Evolutionary conservation across 1,284 basidiomycete species (phyloP).

Genomic region (Cutaneotrichosporon dermatis): DNA sequence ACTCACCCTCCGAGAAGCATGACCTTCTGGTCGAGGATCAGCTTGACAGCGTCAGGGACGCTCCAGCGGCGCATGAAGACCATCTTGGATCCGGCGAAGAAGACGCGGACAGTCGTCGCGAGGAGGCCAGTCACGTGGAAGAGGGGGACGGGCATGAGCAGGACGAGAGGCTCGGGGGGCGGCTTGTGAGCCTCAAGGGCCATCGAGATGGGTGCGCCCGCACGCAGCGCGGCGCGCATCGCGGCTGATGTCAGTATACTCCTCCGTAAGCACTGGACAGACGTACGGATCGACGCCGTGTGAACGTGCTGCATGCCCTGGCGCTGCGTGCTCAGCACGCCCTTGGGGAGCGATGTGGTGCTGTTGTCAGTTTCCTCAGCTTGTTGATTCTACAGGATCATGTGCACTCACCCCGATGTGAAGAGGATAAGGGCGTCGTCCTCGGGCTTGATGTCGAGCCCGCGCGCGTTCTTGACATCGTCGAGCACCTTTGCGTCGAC

Average conservation of each 20-base stretch:
- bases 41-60: constrained; percentile 27
- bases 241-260: not conserved
- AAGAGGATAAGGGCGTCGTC: constrained; percentile 44
- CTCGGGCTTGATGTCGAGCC: constrained; percentile 21
- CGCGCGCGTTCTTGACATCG: constrained; percentile 10
- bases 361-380: constrained; percentile 2
- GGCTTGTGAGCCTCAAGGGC: constrained; percentile 2
- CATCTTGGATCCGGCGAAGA: constrained; percentile 30
- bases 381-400: too few relatives aligned
- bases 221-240: constrained; percentile 32
- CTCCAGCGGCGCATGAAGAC: constrained; percentile 40
- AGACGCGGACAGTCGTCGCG: constrained; percentile 32
- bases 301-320: constrained; percentile 10
- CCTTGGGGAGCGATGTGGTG: constrained; percentile 19
- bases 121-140: constrained; percentile 47
- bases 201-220: constrained; percentile 20
- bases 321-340: constrained; percentile 17
- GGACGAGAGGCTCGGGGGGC: not conserved
- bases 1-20: constrained; percentile 27
- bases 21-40: constrained; percentile 30
- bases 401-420: constrained; percentile 20
- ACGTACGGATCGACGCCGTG: constrained; percentile 7
- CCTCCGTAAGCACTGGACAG: not conserved
- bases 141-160: constrained; percentile 38
- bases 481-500: constrained; percentile 4